Evolutionary conservation across 306 rosid genomes (phyloP), one percentile per base, ranked within the genome.

Genomic region (Cyamopsis tetragonoloba): DNA sequence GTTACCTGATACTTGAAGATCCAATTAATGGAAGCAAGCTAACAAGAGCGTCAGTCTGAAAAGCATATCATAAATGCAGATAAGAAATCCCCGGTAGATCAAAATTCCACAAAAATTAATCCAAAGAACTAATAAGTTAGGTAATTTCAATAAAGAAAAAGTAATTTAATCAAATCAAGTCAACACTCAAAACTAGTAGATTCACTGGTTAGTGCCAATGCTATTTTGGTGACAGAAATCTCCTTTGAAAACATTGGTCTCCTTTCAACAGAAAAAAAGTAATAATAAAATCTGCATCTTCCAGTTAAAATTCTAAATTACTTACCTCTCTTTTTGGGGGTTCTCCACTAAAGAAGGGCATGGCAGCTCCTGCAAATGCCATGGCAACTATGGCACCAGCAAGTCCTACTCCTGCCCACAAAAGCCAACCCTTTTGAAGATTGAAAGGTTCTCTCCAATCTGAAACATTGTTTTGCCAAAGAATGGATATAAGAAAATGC

Each of bases 321-420:
- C 63, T 26, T 51, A 89, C 90, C 87, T 84, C 90, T 80, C 90
- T 81, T 75, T 84, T 19, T 4, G 87, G 90, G 44, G 73, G 58
- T 57, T 82, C 87, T n/a, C 92, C 88, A 2, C 74, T 75, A 15
- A 84, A 86, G 35, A 77, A 74, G 47, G 96, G 80, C 77, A 61
- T 5, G 7, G 67, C 84, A 19, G 64, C 85, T 66, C 92, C 96
- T 8, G 87, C 81, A 55, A 75, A 71, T 7, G 84, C 79, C 28
- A 89, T 80, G 46, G 87, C 86, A 46, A 62, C 64, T 13, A 86
- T 15, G 35, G 92, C 92, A 75, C 83, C 92, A 31, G 27, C 82
- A 43, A 86, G 84, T 65, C 96, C 96, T 42, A 81, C 34, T 57
- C 84, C 92, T 18, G 92, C 96, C 96, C 92, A 89, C 75, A 86